Evolutionary conservation across 2,329 filamentous ascomycete genomes (phyloP).

Genomic region (Diplodia scrobiculata): DNA sequence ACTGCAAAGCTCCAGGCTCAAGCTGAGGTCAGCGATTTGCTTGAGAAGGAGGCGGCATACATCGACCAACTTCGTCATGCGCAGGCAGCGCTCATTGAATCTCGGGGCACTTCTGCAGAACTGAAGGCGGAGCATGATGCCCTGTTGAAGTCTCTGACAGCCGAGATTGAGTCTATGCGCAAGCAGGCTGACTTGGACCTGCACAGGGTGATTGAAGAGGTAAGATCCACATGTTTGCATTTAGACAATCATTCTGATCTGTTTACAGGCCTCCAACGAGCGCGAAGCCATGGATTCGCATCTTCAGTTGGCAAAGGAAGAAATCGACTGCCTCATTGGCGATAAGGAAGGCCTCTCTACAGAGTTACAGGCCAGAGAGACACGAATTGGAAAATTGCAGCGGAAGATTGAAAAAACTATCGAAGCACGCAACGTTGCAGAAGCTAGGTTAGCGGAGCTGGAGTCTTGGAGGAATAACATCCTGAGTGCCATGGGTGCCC

Average conservation of each 20-base stretch:
- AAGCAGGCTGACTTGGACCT: conserved; percentile 8
- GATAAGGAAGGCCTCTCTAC: conserved; percentile 29
- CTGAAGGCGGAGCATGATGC: conserved; percentile 5
- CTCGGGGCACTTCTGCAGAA: neutral
- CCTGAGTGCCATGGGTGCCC: conserved; percentile 35
- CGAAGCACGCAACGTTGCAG: conserved; percentile 33
- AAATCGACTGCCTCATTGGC: conserved; percentile 32
- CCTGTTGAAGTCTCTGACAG: neutral
- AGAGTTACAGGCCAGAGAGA: neutral
- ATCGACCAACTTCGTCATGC: conserved; percentile 32
- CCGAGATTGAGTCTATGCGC: conserved; percentile 14
- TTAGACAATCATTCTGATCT: neutral
- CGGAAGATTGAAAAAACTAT: conserved; percentile 32
- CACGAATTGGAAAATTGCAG: neutral
- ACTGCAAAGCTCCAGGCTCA: conserved; percentile 29
- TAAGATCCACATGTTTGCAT: neutral
- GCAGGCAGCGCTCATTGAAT: neutral
- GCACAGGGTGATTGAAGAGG: conserved; percentile 5
- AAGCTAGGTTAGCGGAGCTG: conserved; percentile 31
- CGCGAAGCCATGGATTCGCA: neutral
- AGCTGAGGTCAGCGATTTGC: conserved; percentile 36
- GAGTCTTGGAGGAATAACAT: conserved; percentile 35
- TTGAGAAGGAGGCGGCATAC: conserved; percentile 32
- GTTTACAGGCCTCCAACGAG: conserved; percentile 1
- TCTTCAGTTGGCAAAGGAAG: conserved; percentile 30